Evolutionary conservation across 177 flowering plant species (phyloP).

Genomic region (Vitis hybrid): DNA sequence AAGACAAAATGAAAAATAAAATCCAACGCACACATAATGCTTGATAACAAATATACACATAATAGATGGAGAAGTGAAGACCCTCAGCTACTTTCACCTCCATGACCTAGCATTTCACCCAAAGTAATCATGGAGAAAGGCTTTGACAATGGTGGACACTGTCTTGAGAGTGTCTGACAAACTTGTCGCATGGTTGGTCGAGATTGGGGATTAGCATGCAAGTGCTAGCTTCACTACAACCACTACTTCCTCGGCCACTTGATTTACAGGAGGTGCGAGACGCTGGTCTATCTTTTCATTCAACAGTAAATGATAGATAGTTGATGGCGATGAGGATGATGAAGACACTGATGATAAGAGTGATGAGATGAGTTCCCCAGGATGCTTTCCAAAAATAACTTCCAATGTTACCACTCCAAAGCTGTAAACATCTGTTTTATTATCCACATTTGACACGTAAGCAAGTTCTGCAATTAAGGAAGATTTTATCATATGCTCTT

Average conservation of each 20-base stretch:
- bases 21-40: no score
- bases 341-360: not conserved
- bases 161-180: no score
- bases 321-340: not conserved
- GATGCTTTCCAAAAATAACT: conserved; percentile 21
- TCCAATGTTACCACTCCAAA: conserved; percentile 21
- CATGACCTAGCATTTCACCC: no score
- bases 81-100: no score
- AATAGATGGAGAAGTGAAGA: no score
- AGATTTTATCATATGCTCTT: no score
- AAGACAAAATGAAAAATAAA: no score
- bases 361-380: conserved; percentile 17
- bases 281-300: conserved; percentile 20
- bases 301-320: not conserved
- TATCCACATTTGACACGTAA: conserved; percentile 10
- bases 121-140: no score
- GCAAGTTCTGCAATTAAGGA: conserved; percentile 8
- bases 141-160: no score
- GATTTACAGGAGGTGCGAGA: not conserved
- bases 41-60: no score
- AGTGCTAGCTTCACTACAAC: conserved; percentile 7
- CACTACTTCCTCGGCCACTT: not conserved
- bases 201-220: not conserved
- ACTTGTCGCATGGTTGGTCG: no score
- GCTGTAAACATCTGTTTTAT: conserved; percentile 21